A percentile compares a stretch with the other conserved stretches of the same genome.
These are phyloP conservation scores for Penicillium glabrum DNA, from an alignment of 2,329 filamentous ascomycete species.

Conservation along the genomic window DNA sequence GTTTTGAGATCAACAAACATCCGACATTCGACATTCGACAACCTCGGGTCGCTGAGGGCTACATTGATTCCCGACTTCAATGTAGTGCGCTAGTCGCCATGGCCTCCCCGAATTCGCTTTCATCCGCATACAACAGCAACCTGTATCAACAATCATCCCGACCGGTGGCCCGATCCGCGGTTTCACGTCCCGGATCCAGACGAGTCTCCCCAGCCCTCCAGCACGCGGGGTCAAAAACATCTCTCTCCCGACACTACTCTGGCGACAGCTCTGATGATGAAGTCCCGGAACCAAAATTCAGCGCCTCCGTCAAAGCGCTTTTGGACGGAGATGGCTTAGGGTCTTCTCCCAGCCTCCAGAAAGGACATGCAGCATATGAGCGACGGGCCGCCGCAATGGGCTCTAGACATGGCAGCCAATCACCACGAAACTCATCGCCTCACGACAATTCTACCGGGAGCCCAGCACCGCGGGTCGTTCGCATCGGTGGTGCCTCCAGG, in stretches of 20 bases:
- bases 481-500: slow-evolving; percentile 35
- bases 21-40: slow-evolving; percentile 23
- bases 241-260: slow-evolving; percentile 35
- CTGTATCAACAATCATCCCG: slow-evolving; percentile 37
- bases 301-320: slow-evolving; percentile 84
- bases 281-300: slow-evolving; percentile 86
- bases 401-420: slow-evolving; percentile 33
- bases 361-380: slow-evolving; percentile 25
- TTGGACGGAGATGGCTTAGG: slow-evolving; percentile 56
- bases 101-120: slow-evolving; percentile 40
- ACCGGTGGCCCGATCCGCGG: slow-evolving; percentile 38
- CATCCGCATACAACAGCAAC: slow-evolving; percentile 36
- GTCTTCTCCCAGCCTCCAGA: slow-evolving; percentile 49
- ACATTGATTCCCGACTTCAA: slow-evolving; percentile 29
- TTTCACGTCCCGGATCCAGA: slow-evolving; percentile 35
- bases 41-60: slow-evolving; percentile 18
- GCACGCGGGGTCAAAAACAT: slow-evolving; percentile 18
- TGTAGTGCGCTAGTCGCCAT: slow-evolving; percentile 28
- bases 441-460: slow-evolving; percentile 41
- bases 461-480: slow-evolving; percentile 43
- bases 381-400: slow-evolving; percentile 25
- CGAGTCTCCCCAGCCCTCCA: slow-evolving; percentile 32
- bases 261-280: slow-evolving; percentile 95
- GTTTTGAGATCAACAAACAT: slow-evolving; percentile 24
- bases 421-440: slow-evolving; percentile 36